Evolutionary conservation across 1,139 yeast species (phyloP), one percentile per base, ranked within the genome.

Genomic region (Arxiozyma telluris): DNA sequence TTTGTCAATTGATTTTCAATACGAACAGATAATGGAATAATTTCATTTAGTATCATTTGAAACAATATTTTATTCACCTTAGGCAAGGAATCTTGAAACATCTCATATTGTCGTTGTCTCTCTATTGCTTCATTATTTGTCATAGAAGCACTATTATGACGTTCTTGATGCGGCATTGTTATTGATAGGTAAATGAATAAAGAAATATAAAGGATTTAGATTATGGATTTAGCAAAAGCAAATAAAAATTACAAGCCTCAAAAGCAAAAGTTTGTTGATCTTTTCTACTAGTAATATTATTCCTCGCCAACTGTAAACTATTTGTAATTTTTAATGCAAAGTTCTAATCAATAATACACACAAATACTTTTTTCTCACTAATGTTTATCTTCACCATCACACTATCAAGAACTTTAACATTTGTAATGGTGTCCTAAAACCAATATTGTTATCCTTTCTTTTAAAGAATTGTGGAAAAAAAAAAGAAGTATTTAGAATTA

Each of bases 21-120:
- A 9, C 58, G 51, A 54, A 84, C 76, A 1, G 89, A 80, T 44
- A 84, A 70, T 12, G 96, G 94, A 1, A 88, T 82, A 47, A 86
- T 71, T 68, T 89, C 96, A 64, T 83, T 87, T 30, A 90, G 70
- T 34, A 89, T 77, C 57, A 82, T 76, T 47, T 63, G 60, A 43
- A 57, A 67, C 6, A 65, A 60, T 7, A 60, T 43, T 41, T 58
- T 59, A 49, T 61, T 64, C 4, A 67, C 65, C 49, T 66, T 66
- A 1, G 70, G 69, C 23, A 67, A 51, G 6, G 70, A 63, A 43
- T 66, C 66, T 51, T 66, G 68, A 47, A 65, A 65, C 23, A 65
- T 46, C 48, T 62, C 64, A 50, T 60, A 61, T 50, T 67, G 71
- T 42, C 58, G 62, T 48, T 66, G 67, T 23, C 59, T 52, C 15